Percentiles rank a stretch among this genome's conserved stretches.
Evolutionary conservation across 73 alveolate genomes (phyloP).

Genomic region (Tetrahymena elliotti): DNA sequence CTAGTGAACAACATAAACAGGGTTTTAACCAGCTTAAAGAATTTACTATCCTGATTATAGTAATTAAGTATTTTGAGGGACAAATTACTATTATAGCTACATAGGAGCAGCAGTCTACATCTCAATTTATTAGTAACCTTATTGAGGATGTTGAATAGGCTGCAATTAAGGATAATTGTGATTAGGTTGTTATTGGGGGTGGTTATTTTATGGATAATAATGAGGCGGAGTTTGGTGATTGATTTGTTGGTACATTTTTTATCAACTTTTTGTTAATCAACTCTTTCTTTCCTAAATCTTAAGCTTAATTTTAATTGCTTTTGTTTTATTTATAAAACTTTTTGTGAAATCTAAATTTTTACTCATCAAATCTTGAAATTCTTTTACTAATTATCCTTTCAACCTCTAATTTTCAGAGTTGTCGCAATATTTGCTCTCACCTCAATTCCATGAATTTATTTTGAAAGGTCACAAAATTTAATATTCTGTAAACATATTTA

Average conservation of each 20-base stretch:
- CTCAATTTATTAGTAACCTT: background rate
- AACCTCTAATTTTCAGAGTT: background rate
- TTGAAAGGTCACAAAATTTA: background rate
- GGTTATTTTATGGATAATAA: background rate
- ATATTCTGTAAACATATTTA: background rate
- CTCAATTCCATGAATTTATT: background rate
- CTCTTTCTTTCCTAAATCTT: background rate
- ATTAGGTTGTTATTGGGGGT: background rate
- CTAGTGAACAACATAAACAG: background rate
- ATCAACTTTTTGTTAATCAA: background rate
- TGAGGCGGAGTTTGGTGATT: background rate
- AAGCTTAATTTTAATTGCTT: background rate
- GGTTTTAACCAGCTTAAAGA: background rate
- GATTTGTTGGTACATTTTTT: background rate
- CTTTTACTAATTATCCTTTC: background rate
- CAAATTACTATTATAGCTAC: background rate
- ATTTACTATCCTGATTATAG: background rate
- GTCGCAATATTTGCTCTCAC: background rate
- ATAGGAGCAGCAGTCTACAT: background rate
- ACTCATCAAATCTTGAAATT: background rate
- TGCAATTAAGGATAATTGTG: background rate
- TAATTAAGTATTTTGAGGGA: background rate
- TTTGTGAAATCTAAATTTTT: background rate
- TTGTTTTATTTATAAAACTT: background rate
- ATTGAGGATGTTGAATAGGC: background rate